Conservation (phyloP, 345 rosid species). For the Murraya paniculata region DNA sequence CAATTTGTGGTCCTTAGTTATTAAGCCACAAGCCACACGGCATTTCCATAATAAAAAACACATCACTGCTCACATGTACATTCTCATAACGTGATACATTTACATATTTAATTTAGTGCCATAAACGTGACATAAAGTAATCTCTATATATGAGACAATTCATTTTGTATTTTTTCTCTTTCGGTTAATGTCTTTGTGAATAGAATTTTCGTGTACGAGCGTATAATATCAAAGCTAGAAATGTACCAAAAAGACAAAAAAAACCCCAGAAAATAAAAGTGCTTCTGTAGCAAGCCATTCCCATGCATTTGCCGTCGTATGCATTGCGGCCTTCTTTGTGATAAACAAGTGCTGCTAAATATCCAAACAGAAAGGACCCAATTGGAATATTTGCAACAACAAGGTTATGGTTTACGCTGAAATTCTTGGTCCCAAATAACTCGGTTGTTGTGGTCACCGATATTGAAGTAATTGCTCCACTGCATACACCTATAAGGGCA, state of each 20-base stretch:
- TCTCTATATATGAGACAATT: background rate
- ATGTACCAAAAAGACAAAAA: slow-evolving; percentile 52
- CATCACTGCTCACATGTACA: background rate
- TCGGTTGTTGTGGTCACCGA: slow-evolving; percentile 68
- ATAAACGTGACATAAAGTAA: too few species aligned
- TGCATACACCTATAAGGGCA: slow-evolving; percentile 57
- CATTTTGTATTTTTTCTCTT: background rate
- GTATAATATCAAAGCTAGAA: slow-evolving; percentile 47
- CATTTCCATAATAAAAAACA: background rate
- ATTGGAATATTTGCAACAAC: slow-evolving; percentile 76
- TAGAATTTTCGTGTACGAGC: slow-evolving; percentile 56
- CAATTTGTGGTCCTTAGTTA: background rate
- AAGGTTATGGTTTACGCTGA: slow-evolving; percentile 82
- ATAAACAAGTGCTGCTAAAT: slow-evolving; percentile 64
- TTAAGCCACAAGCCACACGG: background rate
- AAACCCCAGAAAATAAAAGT: slow-evolving; percentile 76
- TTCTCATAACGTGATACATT: background rate
- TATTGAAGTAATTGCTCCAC: slow-evolving; percentile 78
- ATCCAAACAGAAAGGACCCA: slow-evolving; percentile 76
- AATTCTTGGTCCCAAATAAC: slow-evolving; percentile 69
- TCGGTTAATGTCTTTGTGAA: slow-evolving; percentile 12
- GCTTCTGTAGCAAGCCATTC: slow-evolving; percentile 53
- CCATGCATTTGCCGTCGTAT: slow-evolving; percentile 55
- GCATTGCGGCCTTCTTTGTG: slow-evolving; percentile 19
- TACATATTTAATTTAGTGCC: too few species aligned